phyloP scores from a whole-genome alignment of 75 land plant genomes.

The Azolla pinnata region DNA sequence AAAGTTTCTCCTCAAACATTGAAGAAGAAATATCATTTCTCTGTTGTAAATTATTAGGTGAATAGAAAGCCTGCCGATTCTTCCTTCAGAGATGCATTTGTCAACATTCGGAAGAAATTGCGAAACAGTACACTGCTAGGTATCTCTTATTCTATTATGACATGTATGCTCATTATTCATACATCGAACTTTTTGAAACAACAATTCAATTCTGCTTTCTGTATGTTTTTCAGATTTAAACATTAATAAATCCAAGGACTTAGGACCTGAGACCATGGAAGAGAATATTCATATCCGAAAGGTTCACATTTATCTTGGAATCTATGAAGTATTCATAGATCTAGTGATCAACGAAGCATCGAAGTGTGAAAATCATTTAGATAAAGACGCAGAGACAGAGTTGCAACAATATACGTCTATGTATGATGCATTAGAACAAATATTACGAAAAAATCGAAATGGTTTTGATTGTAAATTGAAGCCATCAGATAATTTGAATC shows the following conservation, averaged over 20 bases:
- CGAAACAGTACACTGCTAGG: constrained; percentile 43
- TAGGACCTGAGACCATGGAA: constrained; percentile 23
- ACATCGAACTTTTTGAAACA: too few relatives aligned
- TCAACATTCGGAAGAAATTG: constrained; percentile 43
- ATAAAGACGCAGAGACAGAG: constrained; percentile 38
- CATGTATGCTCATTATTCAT: neutral
- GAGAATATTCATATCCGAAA: constrained; percentile 31
- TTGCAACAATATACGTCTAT: constrained; percentile 27
- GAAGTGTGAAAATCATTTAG: constrained; percentile 20
- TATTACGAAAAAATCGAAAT: constrained; percentile 7
- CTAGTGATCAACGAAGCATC: constrained; percentile 37
- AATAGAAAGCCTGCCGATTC: constrained; percentile 33
- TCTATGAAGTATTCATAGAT: constrained; percentile 66
- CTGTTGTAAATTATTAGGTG: constrained; percentile 23
- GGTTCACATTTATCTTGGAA: constrained; percentile 44
- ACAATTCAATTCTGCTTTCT: too few relatives aligned
- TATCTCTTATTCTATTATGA: constrained; percentile 11
- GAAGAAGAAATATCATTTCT: too few relatives aligned
- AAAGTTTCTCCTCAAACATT: too few relatives aligned
- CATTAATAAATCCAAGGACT: constrained; percentile 29
- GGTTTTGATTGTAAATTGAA: constrained; percentile 1
- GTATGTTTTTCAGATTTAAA: constrained; percentile 28
- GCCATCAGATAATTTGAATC: constrained; percentile 6
- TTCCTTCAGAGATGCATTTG: constrained; percentile 43
- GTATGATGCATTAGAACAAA: constrained; percentile 38